Base-by-base conservation (phyloP, 495 filamentous ascomycete species). In the Parathielavia hyrcaniae region DNA sequence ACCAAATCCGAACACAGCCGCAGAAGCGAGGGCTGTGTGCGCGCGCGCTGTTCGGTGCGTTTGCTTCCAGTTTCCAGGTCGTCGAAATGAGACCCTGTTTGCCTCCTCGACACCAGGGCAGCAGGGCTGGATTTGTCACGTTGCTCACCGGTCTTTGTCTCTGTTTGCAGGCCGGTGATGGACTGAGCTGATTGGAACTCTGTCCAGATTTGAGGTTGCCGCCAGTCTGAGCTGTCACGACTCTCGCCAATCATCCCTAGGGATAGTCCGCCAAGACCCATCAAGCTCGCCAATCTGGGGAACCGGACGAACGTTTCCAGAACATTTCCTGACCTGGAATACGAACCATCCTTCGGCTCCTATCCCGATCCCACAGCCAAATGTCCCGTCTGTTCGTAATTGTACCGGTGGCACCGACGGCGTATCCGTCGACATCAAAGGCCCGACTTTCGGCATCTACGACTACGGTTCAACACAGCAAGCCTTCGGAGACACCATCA, bases 21-120 rank as follows among this genome's bases (percentile, higher is more conserved):
- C 58, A 57, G 53, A 48, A 57, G 34, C 9, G 48, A 43, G 48
- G 59, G 49, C 53, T 43, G 59, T 57, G 59, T n/a, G n/a, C n/a
- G n/a, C n/a, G 6, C 6, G 26, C 26, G 26, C 19, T 43, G 48
- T 39, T 19, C 59, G n/a, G 13, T 30, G n/a, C 30, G 53, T 46
- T 46, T 55, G 53, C 26, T 30, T 30, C n/a, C 52, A 17, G 16
- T 38, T 30, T 32, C 13, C 4, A 38, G 30, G 34, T 22, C 49
- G 20, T 17, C 12, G n/a, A 32, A 19, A 20, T 22, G 22, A n/a
- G 17, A 6, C 46, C 46, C 46, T 32, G 35, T 23, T 40, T 34
- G 7, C 22, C 3, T 34, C 23, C 51, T 26, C 39, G n/a, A 16
- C 51, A 23, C 39, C 32, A 22, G 51, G 38, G 14, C 51, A 23